Conservation (phyloP, 1,139 yeast species). For the Debaryomyces psychrophilus region DNA sequence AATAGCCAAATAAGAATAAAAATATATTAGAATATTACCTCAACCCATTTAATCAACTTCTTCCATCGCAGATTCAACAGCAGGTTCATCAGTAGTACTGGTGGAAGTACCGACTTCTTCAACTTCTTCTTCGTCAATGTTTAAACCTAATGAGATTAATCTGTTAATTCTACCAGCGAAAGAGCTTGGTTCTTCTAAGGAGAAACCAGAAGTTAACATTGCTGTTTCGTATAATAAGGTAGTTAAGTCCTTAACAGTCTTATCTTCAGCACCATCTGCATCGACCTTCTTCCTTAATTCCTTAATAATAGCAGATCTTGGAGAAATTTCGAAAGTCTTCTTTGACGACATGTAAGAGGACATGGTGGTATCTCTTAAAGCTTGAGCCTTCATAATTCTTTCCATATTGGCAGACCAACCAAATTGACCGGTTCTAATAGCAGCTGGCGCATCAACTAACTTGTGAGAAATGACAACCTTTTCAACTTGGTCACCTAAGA, state of each 20-base stretch:
- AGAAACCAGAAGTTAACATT: slow-evolving; percentile 96
- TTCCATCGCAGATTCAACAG: slow-evolving; percentile 96
- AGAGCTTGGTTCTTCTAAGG: slow-evolving; percentile 96
- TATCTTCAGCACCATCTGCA: slow-evolving; percentile 95
- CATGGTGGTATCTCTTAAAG: slow-evolving; percentile 98
- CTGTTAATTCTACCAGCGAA: slow-evolving; percentile 98
- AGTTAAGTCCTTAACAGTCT: slow-evolving; percentile 97
- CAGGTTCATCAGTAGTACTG: slow-evolving; percentile 60
- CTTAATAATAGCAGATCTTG: slow-evolving; percentile 91
- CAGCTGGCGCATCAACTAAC: slow-evolving; percentile 98
- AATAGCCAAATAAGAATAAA: slow-evolving; percentile 6
- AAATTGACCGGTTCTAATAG: slow-evolving; percentile 99
- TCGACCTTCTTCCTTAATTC: slow-evolving; percentile 97
- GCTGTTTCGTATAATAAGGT: slow-evolving; percentile 97
- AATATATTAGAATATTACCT: background rate
- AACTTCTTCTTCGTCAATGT: slow-evolving; percentile 86
- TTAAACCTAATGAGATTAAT: slow-evolving; percentile 95
- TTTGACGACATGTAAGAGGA: slow-evolving; percentile 99
- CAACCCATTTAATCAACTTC: slow-evolving; percentile 78
- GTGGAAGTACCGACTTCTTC: slow-evolving; percentile 38
- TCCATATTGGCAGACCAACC: slow-evolving; percentile 99
- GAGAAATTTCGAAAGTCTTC: slow-evolving; percentile 98
- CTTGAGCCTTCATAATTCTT: slow-evolving; percentile 99
- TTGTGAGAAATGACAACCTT: slow-evolving; percentile 98
- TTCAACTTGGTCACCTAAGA: slow-evolving; percentile 98